These are phyloP conservation scores for Chlorella sp. DNA, from an alignment of 139 green algal genomes.

Conservation along the genomic window DNA sequence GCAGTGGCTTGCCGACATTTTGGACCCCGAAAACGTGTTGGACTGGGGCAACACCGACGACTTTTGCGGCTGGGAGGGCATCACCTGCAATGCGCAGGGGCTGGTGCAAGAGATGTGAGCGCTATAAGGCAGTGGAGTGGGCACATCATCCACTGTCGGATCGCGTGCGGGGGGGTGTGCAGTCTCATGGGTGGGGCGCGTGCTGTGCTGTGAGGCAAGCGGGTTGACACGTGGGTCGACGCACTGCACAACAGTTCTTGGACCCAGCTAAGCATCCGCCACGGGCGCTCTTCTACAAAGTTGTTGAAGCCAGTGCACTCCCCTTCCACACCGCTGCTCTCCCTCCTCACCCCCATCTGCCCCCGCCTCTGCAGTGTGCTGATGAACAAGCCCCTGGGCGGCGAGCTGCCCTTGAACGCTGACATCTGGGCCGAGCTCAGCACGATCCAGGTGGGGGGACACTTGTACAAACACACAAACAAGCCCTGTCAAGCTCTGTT, in stretches of 20 bases:
- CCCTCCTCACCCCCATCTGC: background rate
- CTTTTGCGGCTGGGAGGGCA: conserved; percentile 31
- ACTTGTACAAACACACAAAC: too few relatives aligned
- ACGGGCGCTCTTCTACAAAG: too few relatives aligned
- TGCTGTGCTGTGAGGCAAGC: too few relatives aligned
- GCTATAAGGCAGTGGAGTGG: too few relatives aligned
- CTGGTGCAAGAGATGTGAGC: conserved; percentile 22
- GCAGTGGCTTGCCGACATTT: background rate
- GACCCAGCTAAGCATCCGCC: too few relatives aligned
- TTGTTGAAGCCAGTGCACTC: too few relatives aligned
- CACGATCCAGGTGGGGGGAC: conserved; percentile 21
- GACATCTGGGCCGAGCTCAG: conserved; percentile 36
- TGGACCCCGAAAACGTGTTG: background rate
- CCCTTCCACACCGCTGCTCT: background rate
- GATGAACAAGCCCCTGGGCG: conserved; percentile 17
- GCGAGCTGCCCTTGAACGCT: conserved; percentile 47
- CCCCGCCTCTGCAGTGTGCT: conserved; percentile 21
- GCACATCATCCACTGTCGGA: too few relatives aligned
- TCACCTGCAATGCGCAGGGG: conserved; percentile 40
- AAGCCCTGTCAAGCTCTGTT: too few relatives aligned
- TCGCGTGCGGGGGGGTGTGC: too few relatives aligned
- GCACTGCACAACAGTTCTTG: too few relatives aligned
- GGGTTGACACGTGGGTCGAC: too few relatives aligned
- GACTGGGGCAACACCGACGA: background rate
- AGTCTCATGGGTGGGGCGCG: too few relatives aligned